phyloP scores from a whole-genome alignment of 345 rosid species.

The Gossypium sturtianum region DNA sequence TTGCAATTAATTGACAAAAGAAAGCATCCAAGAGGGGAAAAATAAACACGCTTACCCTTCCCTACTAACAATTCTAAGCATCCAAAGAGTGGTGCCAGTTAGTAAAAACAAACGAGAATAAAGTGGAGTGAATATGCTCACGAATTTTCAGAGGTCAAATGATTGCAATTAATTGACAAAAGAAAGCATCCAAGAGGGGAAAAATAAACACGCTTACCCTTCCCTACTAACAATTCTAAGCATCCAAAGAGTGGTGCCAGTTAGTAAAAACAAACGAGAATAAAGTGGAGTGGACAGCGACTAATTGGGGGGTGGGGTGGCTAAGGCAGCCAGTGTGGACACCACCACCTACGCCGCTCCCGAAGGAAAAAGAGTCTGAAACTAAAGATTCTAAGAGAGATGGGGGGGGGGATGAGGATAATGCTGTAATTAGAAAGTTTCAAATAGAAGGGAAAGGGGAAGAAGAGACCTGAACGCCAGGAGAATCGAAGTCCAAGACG shows the following conservation, averaged over 20 bases:
- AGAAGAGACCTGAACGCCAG: constrained; percentile 74
- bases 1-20: not conserved
- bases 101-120: not conserved
- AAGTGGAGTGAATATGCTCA: not conserved
- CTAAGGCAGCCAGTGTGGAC: constrained; percentile 4
- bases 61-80: not conserved
- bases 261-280: not conserved
- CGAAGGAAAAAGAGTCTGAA: not conserved
- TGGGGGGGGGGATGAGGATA: not conserved
- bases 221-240: not conserved
- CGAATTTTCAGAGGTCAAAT: not conserved
- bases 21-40: not conserved
- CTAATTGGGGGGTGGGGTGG: not conserved
- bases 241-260: not conserved
- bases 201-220: not conserved
- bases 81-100: not conserved
- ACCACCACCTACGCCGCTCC: not conserved
- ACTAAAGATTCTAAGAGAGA: not conserved
- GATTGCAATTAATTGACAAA: not conserved
- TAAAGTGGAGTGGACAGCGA: constrained; percentile 6
- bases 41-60: not conserved
- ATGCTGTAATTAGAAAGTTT: not conserved
- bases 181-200: not conserved
- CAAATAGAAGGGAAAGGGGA: not conserved
- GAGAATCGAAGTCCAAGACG: constrained; percentile 81